Percentiles rank a stretch among this genome's conserved stretches.
Conservation (phyloP, 805 yeast genomes). For the Candida yuanshanica region DNA sequence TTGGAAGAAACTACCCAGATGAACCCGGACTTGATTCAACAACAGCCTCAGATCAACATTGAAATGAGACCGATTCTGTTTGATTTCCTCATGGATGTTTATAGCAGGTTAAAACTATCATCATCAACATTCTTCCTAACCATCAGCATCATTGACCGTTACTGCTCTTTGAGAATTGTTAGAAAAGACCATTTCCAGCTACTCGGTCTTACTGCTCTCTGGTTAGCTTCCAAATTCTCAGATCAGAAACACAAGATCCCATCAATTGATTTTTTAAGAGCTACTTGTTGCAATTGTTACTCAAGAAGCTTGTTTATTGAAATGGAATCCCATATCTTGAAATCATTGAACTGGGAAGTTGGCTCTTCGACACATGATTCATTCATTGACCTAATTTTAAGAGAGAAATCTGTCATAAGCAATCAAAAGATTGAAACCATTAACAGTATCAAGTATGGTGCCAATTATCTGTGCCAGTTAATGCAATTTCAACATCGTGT, state of each 20-base stretch:
- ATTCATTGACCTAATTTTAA: slow-evolving; percentile 52
- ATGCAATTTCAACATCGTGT: slow-evolving; percentile 57
- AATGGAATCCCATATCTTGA: slow-evolving; percentile 65
- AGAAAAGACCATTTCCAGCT: slow-evolving; percentile 80
- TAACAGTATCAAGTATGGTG: slow-evolving; percentile 47
- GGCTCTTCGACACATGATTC: slow-evolving; percentile 58
- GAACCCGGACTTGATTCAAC: slow-evolving; percentile 24
- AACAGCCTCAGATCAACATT: slow-evolving; percentile 37
- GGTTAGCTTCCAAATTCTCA: slow-evolving; percentile 81
- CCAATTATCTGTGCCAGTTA: slow-evolving; percentile 61
- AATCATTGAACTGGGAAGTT: slow-evolving; percentile 59
- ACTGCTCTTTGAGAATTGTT: slow-evolving; percentile 75
- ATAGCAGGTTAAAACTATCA: slow-evolving; percentile 55
- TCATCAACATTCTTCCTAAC: slow-evolving; percentile 63
- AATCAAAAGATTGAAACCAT: slow-evolving; percentile 26
- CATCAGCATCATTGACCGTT: slow-evolving; percentile 74
- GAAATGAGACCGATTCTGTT: slow-evolving; percentile 71
- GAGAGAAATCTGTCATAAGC: slow-evolving; percentile 26
- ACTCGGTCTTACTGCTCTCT: slow-evolving; percentile 78
- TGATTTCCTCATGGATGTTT: slow-evolving; percentile 74
- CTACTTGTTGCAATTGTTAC: slow-evolving; percentile 54
- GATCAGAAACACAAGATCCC: slow-evolving; percentile 66
- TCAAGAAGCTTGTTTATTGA: slow-evolving; percentile 51
- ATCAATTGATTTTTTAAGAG: slow-evolving; percentile 43
- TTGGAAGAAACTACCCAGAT: slow-evolving; percentile 28